Evolutionary conservation across 345 rosid genomes (phyloP).

Genomic region (Passiflora organensis): DNA sequence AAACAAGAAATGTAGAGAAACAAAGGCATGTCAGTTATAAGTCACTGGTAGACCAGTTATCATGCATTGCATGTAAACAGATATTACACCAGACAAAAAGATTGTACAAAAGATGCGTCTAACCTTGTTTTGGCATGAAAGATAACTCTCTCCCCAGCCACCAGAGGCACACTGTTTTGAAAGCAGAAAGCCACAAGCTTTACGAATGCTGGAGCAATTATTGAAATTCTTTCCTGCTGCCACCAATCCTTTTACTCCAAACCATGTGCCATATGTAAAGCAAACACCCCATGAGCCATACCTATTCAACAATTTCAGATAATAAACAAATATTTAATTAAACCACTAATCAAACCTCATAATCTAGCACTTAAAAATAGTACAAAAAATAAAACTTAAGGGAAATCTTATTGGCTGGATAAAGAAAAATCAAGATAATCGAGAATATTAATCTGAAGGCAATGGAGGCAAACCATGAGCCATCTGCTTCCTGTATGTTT

Average conservation of each 20-base stretch:
- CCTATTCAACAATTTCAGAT: slow-evolving; percentile 3
- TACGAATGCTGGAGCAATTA: slow-evolving; percentile 9
- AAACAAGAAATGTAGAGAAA: no score
- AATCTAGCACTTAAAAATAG: no score
- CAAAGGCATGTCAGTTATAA: background rate
- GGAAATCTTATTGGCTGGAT: no score
- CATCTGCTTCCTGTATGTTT: slow-evolving; percentile 68
- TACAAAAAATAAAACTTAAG: no score
- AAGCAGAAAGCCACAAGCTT: slow-evolving; percentile 15
- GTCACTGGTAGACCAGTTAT: background rate
- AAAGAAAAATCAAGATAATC: no score
- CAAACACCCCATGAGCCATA: slow-evolving; percentile 28
- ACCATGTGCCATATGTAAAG: slow-evolving; percentile 18
- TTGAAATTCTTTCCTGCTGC: slow-evolving; percentile 15
- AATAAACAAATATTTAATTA: no score
- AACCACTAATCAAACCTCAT: no score
- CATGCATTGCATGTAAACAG: background rate
- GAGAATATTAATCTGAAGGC: no score
- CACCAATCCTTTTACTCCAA: slow-evolving; percentile 21
- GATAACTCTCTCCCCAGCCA: slow-evolving; percentile 32
- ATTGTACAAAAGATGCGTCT: background rate
- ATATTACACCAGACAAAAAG: background rate
- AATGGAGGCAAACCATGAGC: slow-evolving; percentile 78
- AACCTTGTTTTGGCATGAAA: slow-evolving; percentile 26
- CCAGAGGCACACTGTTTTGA: slow-evolving; percentile 13